Evolutionary conservation across 345 rosid species (phyloP).

Genomic region (Excoecaria agallocha): DNA sequence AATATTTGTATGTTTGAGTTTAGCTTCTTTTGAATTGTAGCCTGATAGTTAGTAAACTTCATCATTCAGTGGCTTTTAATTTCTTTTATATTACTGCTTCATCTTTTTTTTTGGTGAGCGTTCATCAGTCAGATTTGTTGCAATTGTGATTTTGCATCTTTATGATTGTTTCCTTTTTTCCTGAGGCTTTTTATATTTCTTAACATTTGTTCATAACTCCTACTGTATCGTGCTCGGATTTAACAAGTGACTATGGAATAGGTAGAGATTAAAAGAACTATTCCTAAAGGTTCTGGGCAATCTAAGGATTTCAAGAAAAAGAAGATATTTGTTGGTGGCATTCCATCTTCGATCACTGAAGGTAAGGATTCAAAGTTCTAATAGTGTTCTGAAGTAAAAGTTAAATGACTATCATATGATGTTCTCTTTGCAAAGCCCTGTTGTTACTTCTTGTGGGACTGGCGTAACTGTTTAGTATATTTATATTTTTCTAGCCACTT

Average conservation of each 20-base stretch:
- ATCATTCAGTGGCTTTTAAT: not conserved
- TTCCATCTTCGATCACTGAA: constrained; percentile 76
- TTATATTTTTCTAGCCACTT: no score
- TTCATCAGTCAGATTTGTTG: not conserved
- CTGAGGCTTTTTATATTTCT: not conserved
- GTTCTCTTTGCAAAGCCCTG: no score
- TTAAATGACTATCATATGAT: no score
- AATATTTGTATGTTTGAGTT: not conserved
- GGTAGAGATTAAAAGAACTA: constrained; percentile 94
- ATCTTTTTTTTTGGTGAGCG: no score
- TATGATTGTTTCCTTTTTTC: not conserved
- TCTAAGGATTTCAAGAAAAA: constrained; percentile 81
- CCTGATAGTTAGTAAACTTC: not conserved
- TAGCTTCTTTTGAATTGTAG: not conserved
- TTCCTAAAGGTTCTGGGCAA: constrained; percentile 78
- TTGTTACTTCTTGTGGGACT: no score
- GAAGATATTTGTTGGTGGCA: constrained; percentile 97
- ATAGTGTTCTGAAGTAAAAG: not conserved
- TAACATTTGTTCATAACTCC: no score
- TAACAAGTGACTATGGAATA: constrained; percentile 22
- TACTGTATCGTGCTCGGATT: not conserved
- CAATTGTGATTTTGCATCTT: not conserved
- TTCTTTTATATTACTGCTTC: no score
- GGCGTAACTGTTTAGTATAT: no score
- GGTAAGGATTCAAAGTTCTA: constrained; percentile 35